Conservation (phyloP, 2,329 filamentous ascomycete species). For the Claviceps maximensis region DNA sequence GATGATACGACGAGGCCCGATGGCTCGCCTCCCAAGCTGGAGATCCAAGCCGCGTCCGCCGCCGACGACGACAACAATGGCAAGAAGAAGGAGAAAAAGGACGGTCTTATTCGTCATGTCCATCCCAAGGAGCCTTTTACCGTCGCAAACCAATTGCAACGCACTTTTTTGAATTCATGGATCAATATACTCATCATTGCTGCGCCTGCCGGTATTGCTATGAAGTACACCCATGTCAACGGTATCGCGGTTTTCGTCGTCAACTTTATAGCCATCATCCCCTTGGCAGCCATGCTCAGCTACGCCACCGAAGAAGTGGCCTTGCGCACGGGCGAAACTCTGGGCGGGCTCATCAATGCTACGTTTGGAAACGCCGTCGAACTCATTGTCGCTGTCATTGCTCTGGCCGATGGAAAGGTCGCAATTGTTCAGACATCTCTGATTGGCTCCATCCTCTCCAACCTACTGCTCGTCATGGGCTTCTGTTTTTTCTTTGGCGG, state of each 20-base stretch:
- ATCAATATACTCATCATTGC: slow-evolving; percentile 72
- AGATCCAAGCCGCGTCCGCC: neutral
- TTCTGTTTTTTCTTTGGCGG: slow-evolving; percentile 90
- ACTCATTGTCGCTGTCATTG: slow-evolving; percentile 78
- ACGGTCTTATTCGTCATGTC: slow-evolving; percentile 30
- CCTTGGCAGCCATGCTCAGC: slow-evolving; percentile 72
- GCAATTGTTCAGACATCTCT: slow-evolving; percentile 86
- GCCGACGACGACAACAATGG: slow-evolving; percentile 12
- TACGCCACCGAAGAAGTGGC: slow-evolving; percentile 88
- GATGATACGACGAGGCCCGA: slow-evolving; percentile 8
- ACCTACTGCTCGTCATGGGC: slow-evolving; percentile 75
- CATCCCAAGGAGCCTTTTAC: slow-evolving; percentile 44
- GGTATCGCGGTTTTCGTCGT: slow-evolving; percentile 63
- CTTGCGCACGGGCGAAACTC: slow-evolving; percentile 64
- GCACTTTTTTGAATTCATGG: slow-evolving; percentile 70
- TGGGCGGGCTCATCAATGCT: slow-evolving; percentile 81
- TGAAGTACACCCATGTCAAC: slow-evolving; percentile 50
- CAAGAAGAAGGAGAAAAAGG: slow-evolving; percentile 21
- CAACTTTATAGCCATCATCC: slow-evolving; percentile 90
- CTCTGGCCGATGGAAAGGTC: slow-evolving; percentile 59
- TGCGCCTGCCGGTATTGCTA: slow-evolving; percentile 65
- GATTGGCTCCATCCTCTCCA: slow-evolving; percentile 83
- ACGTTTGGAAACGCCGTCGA: slow-evolving; percentile 90
- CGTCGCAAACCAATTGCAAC: slow-evolving; percentile 51
- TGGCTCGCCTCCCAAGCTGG: neutral